Conservation (phyloP, 177 flowering plant genomes). For the Tripterygium wilfordii region DNA sequence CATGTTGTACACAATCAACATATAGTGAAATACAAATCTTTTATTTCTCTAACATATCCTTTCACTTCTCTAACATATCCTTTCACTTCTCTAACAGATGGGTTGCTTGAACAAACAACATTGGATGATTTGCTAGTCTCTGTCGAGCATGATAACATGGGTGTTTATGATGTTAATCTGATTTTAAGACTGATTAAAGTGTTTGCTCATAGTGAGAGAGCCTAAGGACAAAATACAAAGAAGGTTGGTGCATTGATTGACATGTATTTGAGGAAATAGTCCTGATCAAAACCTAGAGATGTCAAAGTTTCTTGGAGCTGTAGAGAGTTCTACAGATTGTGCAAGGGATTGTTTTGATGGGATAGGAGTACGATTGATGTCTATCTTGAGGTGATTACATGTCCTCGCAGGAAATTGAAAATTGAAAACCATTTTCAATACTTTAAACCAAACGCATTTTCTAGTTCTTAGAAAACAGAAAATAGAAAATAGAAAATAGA, state of each 20-base stretch:
- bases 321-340: slow-evolving; percentile 74
- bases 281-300: slow-evolving; percentile 77
- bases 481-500: no score
- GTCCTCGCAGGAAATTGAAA: no score
- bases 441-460: no score
- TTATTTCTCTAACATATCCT: no score
- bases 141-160: slow-evolving; percentile 25
- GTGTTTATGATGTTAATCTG: slow-evolving; percentile 71
- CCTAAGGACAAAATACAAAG: slow-evolving; percentile 43
- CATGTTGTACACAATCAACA: no score
- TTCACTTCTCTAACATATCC: no score
- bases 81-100: no score
- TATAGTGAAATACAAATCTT: no score
- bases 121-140: slow-evolving; percentile 73
- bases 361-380: slow-evolving; percentile 89
- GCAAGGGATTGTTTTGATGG: slow-evolving; percentile 89
- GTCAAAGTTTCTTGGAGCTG: slow-evolving; percentile 73
- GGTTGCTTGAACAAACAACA: slow-evolving; percentile 67
- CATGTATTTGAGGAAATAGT: slow-evolving; percentile 66
- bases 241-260: slow-evolving; percentile 68
- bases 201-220: slow-evolving; percentile 37
- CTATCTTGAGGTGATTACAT: slow-evolving; percentile 74
- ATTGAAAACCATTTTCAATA: no score
- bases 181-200: slow-evolving; percentile 61
- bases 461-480: no score